Evolutionary conservation across 2,329 filamentous ascomycete genomes (phyloP).

Genomic region (Paracoccidioides lutzii): DNA sequence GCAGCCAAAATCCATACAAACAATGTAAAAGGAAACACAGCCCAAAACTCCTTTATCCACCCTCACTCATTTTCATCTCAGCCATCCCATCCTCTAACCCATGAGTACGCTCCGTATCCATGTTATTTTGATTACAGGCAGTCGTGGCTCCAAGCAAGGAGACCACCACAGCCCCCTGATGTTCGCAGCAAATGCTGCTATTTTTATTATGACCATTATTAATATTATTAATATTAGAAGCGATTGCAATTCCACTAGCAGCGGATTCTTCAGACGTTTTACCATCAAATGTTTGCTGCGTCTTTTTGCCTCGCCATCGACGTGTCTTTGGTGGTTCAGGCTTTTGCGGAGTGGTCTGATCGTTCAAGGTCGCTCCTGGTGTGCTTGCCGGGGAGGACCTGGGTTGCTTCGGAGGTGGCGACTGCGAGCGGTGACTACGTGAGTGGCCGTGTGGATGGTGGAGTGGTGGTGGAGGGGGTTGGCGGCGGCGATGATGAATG

Average conservation of each 20-base stretch:
- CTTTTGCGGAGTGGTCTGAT: constrained; percentile 15
- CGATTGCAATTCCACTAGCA: background rate
- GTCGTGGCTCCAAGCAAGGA: background rate
- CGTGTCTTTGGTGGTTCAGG: constrained; percentile 31
- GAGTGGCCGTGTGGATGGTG: constrained; percentile 4
- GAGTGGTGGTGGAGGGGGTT: constrained; percentile 7
- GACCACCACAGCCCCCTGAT: background rate
- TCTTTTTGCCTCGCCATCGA: constrained; percentile 22
- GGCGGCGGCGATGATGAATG: constrained; percentile 10
- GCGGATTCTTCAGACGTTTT: background rate
- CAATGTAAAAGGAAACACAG: background rate
- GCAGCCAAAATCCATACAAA: background rate
- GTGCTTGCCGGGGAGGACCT: constrained; percentile 5
- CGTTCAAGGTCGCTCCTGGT: constrained; percentile 10
- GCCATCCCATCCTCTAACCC: background rate
- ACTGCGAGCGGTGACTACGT: background rate
- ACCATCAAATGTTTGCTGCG: background rate
- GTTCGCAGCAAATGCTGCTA: background rate
- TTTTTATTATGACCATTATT: background rate
- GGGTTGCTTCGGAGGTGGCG: background rate
- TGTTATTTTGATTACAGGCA: background rate
- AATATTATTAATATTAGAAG: background rate
- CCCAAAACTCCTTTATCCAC: background rate
- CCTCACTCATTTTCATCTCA: background rate
- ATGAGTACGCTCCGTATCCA: background rate